These are phyloP conservation scores for Fusarium udum DNA, from an alignment of 2,329 filamentous ascomycete species.

Conservation along the genomic window DNA sequence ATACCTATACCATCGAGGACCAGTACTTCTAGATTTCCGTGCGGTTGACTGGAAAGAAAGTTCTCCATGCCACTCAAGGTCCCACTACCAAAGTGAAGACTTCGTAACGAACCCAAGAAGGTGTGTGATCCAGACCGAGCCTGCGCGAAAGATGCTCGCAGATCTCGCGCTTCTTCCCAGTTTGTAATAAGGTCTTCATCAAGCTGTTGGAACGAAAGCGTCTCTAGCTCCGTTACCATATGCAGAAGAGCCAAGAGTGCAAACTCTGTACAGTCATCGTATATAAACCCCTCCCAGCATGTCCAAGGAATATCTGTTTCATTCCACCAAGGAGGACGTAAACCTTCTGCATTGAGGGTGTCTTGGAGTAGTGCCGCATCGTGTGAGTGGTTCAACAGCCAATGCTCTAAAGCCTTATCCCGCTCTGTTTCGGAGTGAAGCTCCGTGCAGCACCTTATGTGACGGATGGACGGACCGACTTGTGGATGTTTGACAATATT, in stretches of 20 bases:
- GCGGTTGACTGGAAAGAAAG: neutral
- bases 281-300: neutral
- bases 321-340: slow-evolving; percentile 7
- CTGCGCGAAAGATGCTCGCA: neutral
- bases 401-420: neutral
- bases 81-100: neutral
- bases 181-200: neutral
- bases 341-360: neutral
- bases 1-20: slow-evolving; percentile 2
- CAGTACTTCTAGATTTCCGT: neutral
- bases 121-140: neutral
- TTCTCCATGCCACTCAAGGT: neutral
- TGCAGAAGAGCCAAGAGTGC: neutral
- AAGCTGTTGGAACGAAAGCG: neutral
- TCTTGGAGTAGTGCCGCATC: neutral
- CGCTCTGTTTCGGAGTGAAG: neutral
- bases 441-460: neutral
- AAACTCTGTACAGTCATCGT: neutral
- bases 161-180: neutral
- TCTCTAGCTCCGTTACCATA: slow-evolving; percentile 6
- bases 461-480: slow-evolving; percentile 17
- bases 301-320: neutral
- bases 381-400: neutral
- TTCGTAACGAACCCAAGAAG: neutral
- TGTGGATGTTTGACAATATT: slow-evolving; percentile 3